Base-by-base conservation (phyloP, 192 early-diverging fungal genomes). In the Podila epicladia region DNA sequence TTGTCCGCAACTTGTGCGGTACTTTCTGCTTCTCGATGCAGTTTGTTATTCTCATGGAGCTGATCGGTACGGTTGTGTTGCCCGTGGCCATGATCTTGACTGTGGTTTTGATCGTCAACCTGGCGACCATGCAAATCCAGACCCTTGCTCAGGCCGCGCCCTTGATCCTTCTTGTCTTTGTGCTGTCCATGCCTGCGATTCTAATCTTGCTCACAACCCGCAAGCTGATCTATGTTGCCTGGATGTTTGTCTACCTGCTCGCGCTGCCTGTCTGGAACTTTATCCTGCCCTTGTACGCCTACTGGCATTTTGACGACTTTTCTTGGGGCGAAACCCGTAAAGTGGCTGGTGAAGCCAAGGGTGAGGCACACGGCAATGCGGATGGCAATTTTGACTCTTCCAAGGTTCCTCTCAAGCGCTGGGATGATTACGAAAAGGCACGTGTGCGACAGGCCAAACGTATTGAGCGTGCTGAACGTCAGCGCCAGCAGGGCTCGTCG, bases 1-100 rank as follows among this genome's bases (percentile, higher is more conserved):
- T 94, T 35, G 96, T 99, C 37, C 89, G 93, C 58, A 95, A 97
- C 80, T 85, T 99, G 61, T 99, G 97, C 85, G 97, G 97, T 31
- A 97, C 94, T 0, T 99, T 99, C 84, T 99, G 97, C 72, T 95
- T 99, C 77, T 96, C 95, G 48, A 99, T 92, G 91, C 94, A 94
- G 86, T 93, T 95, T 82, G 92, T 93, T 17, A 86, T 94, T 31
- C 82, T 94, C 73, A 89, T 94, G 83, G 91, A 94, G 68, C 82
- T 95, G 58, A 86, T 94, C 17, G 94, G 94, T 60, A 95, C 94
- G 0, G 84, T 94, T 15, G 92, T 91, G 28, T 82, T 95, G 58
- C 94, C 94, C 13, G 92, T 91, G 3, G 93, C 93, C 55, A 89
- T 95, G 73, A 74, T 90, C 45, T 79, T 94, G 64, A 93, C 92